Conservation (phyloP, 139 green algal species). For the Chlorella sp. region DNA sequence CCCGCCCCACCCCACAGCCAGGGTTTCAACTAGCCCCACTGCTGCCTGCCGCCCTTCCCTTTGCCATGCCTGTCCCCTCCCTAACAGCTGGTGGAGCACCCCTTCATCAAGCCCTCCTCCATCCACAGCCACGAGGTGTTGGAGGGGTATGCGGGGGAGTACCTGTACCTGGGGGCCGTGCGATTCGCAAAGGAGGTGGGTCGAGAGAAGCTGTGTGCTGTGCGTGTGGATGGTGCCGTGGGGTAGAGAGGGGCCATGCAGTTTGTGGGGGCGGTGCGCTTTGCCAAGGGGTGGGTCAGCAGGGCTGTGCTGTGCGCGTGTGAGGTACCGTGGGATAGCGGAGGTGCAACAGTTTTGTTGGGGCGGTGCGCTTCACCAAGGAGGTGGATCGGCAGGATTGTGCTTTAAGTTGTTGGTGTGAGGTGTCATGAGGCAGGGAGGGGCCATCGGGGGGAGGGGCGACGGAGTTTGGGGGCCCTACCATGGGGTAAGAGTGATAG, state of each 20-base stretch:
- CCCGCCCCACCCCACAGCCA: background rate
- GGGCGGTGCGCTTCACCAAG: too few species aligned
- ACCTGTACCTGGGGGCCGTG: constrained; percentile 89
- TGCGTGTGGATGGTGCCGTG: background rate
- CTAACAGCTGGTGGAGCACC: constrained; percentile 83
- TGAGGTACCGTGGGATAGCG: too few species aligned
- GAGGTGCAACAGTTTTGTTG: too few species aligned
- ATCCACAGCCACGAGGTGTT: constrained; percentile 86
- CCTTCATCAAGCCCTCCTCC: constrained; percentile 77
- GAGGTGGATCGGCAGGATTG: too few species aligned
- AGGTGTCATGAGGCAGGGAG: too few species aligned
- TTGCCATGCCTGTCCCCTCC: too few species aligned
- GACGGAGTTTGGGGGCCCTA: too few species aligned
- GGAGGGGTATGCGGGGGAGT: constrained; percentile 74
- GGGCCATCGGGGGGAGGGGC: too few species aligned
- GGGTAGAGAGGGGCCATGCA: background rate
- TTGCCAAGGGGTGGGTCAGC: constrained; percentile 13
- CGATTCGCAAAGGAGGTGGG: constrained; percentile 82
- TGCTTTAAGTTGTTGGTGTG: too few species aligned
- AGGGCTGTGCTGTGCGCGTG: too few species aligned
- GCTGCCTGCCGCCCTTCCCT: background rate
- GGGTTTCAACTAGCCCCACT: too few species aligned
- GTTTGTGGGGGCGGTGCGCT: background rate
- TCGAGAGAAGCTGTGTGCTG: background rate
- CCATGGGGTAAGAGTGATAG: too few species aligned